Conservation (phyloP, 345 rosid species). For the Syzygium aromaticum region DNA sequence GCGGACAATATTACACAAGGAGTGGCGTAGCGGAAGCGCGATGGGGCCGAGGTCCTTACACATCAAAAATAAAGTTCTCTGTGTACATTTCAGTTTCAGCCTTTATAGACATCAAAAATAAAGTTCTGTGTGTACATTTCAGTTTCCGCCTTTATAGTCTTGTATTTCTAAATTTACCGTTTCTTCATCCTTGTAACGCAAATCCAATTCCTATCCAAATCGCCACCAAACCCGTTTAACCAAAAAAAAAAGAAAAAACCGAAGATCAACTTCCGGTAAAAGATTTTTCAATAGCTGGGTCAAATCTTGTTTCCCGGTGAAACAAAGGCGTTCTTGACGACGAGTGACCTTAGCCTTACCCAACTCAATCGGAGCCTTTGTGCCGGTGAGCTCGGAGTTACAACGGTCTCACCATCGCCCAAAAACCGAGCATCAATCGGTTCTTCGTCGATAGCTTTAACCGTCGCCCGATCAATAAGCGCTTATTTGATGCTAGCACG, state of each 20-base stretch:
- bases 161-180: neutral
- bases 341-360: neutral
- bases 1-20: no score
- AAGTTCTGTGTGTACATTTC: no score
- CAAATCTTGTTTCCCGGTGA: neutral
- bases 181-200: neutral
- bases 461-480: neutral
- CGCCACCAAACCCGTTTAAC: neutral
- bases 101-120: no score
- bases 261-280: neutral
- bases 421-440: neutral
- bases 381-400: neutral
- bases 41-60: no score
- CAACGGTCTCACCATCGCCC: neutral
- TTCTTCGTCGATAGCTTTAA: neutral
- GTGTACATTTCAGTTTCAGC: no score
- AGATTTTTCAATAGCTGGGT: neutral
- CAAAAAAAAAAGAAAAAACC: neutral
- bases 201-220: neutral
- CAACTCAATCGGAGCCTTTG: neutral
- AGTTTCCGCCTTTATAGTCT: fast-evolving
- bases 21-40: no score
- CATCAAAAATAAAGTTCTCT: no score
- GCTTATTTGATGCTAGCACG: no score
- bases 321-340: neutral